Conservation (phyloP, 768 basidiomycete species). For the Rhizopogon vulgaris region DNA sequence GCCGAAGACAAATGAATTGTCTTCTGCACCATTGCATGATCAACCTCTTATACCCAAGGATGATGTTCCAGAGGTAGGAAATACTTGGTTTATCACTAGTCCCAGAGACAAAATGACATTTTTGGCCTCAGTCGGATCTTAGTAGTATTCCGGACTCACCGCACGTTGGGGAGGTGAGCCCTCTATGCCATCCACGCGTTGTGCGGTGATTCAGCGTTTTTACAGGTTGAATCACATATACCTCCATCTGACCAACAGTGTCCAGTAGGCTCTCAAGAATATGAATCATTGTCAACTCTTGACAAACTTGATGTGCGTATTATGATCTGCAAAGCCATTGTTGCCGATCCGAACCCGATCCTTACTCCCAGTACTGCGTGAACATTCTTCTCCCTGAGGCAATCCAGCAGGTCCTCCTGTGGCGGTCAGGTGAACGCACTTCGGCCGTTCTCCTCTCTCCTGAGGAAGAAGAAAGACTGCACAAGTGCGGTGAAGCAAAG, state of each 20-base stretch:
- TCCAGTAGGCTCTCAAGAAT: slow-evolving; percentile 35
- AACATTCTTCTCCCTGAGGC: slow-evolving; percentile 70
- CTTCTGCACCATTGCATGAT: not conserved
- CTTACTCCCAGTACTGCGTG: slow-evolving; percentile 51
- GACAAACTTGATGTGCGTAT: slow-evolving; percentile 48
- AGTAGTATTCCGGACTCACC: not conserved
- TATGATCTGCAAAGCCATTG: not conserved
- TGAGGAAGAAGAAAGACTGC: slow-evolving; percentile 52
- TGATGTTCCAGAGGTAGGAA: not conserved
- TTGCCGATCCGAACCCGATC: not conserved
- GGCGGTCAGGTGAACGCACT: slow-evolving; percentile 57
- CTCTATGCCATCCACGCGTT: no score
- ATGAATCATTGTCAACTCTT: slow-evolving; percentile 36
- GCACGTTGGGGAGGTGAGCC: not conserved
- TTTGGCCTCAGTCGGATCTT: not conserved
- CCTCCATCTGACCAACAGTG: slow-evolving; percentile 8
- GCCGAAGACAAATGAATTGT: not conserved
- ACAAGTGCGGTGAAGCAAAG: slow-evolving; percentile 40
- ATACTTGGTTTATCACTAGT: not conserved
- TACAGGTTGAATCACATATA: not conserved
- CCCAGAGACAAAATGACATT: not conserved
- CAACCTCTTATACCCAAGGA: not conserved
- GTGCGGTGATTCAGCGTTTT: not conserved
- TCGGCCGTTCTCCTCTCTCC: slow-evolving; percentile 41
- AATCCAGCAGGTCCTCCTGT: slow-evolving; percentile 66